These are phyloP conservation scores for Paraconiothyrium sp. DNA, from an alignment of 2,329 filamentous ascomycete species.

Conservation along the genomic window DNA sequence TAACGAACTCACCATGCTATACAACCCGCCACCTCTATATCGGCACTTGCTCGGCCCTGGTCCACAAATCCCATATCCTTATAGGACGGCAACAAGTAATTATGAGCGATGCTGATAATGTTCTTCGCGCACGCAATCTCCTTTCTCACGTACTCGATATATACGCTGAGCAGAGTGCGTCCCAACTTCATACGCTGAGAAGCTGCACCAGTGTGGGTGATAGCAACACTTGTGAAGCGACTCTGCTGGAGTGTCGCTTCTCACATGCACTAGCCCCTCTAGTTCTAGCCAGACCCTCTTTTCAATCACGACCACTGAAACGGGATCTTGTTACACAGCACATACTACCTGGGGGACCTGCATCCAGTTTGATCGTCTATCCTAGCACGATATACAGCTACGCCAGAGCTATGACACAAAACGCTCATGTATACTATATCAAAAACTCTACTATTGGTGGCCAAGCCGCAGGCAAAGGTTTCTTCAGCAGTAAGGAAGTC, in stretches of 20 bases:
- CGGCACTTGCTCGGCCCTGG: not conserved
- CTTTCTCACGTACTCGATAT: no score
- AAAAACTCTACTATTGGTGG: conserved; percentile 9
- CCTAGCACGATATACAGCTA: not conserved
- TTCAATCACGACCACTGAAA: conserved; percentile 3
- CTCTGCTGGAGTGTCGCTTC: not conserved
- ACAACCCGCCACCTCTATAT: not conserved
- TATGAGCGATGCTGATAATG: not conserved
- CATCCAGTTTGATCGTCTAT: not conserved
- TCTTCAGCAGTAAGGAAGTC: conserved; percentile 64
- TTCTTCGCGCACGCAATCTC: no score
- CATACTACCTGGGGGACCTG: no score
- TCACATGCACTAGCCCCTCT: not conserved
- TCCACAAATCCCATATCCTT: not conserved
- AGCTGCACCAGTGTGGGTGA: no score
- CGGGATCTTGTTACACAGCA: not conserved
- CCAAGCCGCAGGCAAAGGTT: conserved; percentile 47
- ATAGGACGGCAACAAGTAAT: not conserved
- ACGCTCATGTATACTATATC: conserved; percentile 8
- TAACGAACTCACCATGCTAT: not conserved
- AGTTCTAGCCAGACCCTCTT: not conserved
- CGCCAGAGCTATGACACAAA: not conserved
- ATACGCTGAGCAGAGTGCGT: no score
- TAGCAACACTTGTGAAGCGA: no score
- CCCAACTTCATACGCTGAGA: no score